A percentile compares a stretch with the other conserved stretches of the same genome.
Evolutionary conservation across 345 rosid genomes (phyloP).

Genomic region (Boechera divaricarpa): DNA sequence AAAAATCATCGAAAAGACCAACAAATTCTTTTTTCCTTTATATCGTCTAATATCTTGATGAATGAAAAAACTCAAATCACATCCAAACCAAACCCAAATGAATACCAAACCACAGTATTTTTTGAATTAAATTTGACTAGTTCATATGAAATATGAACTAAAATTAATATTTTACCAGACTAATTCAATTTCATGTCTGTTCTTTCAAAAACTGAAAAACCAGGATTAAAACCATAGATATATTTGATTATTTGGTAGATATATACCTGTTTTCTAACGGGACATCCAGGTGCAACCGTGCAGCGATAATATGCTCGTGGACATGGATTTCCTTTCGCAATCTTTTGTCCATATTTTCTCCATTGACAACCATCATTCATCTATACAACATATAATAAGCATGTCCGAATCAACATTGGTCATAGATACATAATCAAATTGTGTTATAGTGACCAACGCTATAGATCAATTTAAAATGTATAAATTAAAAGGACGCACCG

Average conservation of each 20-base stretch:
- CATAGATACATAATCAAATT: conserved; percentile 7
- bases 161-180: neutral
- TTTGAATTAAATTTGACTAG: no score
- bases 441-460: neutral
- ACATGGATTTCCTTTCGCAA: conserved; percentile 88
- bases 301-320: conserved; percentile 94
- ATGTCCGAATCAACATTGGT: neutral
- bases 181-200: neutral
- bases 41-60: no score
- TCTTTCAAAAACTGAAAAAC: neutral
- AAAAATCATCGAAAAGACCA: no score
- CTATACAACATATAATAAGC: conserved; percentile 42
- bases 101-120: neutral
- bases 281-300: conserved; percentile 79
- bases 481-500: conserved; percentile 49
- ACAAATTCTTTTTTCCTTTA: no score
- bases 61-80: no score
- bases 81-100: no score
- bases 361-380: conserved; percentile 98
- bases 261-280: conserved; percentile 88
- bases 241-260: neutral
- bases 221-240: neutral
- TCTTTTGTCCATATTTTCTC: conserved; percentile 96
- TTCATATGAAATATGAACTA: no score
- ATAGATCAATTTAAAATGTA: neutral